Percentiles rank a stretch among this genome's conserved stretches.
phyloP scores from a whole-genome alignment of 305 asterid genomes.

The Plantago rigida region DNA sequence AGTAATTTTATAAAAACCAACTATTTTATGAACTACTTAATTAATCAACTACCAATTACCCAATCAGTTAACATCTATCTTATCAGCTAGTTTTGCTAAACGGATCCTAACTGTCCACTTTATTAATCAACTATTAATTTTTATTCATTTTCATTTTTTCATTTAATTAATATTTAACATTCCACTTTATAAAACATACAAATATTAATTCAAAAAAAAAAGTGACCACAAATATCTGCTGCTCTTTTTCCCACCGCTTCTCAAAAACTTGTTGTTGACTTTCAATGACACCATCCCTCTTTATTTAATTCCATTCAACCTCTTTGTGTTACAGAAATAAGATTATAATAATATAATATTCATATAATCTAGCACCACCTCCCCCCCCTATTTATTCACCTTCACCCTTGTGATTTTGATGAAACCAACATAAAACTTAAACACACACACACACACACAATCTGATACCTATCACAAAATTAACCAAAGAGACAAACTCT shows the following conservation, averaged over 20 bases:
- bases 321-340: slow-evolving; percentile 32
- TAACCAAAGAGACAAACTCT: slow-evolving; percentile 41
- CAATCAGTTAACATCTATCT: too few relatives aligned
- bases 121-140: too few relatives aligned
- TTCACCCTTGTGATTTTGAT: background rate
- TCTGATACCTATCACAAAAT: slow-evolving; percentile 6
- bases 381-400: slow-evolving; percentile 16
- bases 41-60: too few relatives aligned
- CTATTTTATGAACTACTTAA: too few relatives aligned
- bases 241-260: slow-evolving; percentile 30
- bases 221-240: background rate
- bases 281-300: slow-evolving; percentile 26
- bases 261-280: slow-evolving; percentile 49
- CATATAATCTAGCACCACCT: slow-evolving; percentile 31
- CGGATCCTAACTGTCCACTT: too few relatives aligned
- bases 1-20: too few relatives aligned
- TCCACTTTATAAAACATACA: too few relatives aligned
- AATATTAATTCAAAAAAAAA: too few relatives aligned
- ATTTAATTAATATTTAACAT: too few relatives aligned
- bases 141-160: too few relatives aligned
- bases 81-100: too few relatives aligned
- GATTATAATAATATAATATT: slow-evolving; percentile 16
- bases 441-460: slow-evolving; percentile 9
- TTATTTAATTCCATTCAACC: slow-evolving; percentile 35
- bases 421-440: slow-evolving; percentile 21